These are phyloP conservation scores for Triangularia setosa DNA, from an alignment of 2,329 filamentous ascomycete species.

Conservation along the genomic window DNA sequence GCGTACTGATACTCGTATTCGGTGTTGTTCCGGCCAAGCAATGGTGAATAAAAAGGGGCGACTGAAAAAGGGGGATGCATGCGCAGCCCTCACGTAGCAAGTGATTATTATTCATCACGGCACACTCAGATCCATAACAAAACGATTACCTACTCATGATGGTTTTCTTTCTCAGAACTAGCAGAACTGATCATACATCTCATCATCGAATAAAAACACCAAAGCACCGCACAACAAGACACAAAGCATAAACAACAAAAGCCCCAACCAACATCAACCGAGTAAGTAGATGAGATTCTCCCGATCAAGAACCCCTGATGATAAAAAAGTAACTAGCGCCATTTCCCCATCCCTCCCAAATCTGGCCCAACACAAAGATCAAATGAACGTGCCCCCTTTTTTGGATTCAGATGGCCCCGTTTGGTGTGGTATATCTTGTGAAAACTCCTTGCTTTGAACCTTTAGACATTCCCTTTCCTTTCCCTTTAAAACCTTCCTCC, in stretches of 20 bases:
- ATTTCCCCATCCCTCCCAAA: background rate
- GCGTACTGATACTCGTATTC: background rate
- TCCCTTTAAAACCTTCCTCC: background rate
- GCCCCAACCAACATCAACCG: background rate
- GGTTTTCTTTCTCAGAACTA: background rate
- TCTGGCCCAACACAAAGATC: background rate
- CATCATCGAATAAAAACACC: background rate
- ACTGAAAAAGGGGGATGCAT: background rate
- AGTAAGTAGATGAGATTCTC: background rate
- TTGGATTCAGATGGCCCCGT: background rate
- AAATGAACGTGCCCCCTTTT: background rate
- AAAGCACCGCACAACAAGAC: background rate
- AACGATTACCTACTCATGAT: background rate
- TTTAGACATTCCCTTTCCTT: background rate
- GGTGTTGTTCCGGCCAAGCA: no score
- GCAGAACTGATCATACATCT: background rate
- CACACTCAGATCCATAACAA: background rate
- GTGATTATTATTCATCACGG: background rate
- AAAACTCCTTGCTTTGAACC: background rate
- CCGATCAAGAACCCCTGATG: background rate
- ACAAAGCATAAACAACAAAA: background rate
- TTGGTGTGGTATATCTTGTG: background rate
- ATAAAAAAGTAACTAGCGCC: background rate
- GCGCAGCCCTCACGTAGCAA: background rate
- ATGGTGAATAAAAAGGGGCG: background rate